Base-by-base conservation (phyloP, 352 stramenopile genomes). In the Globisporangium perplexum region DNA sequence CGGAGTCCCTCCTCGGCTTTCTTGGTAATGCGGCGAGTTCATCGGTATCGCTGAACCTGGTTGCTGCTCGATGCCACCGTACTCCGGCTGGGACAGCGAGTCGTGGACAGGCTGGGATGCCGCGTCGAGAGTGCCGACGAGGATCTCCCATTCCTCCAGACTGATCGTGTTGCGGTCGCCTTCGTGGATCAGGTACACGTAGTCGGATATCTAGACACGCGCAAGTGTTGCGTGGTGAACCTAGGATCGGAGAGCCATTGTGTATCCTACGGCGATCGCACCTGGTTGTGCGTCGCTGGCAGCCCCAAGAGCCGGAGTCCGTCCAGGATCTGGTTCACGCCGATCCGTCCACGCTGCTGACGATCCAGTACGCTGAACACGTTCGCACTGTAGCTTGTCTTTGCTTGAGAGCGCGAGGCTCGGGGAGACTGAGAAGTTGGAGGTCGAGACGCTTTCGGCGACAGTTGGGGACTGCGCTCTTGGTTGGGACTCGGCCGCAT, bases 141-240 rank as follows among this genome's bases (percentile, higher is more conserved):
- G 55, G 39, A 88, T 86, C 49, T 72, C 59, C 79, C 76, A 90
- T 50, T 90, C 76, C 23, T 86, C 72, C 14, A 72, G 51, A 41
- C 76, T 69, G 55, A 90, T 86, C 1, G 71, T 82, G 41, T 62
- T 74, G 46, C 66, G 52, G 14, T 53, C 48, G 20, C 70, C 76
- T 74, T 90, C 76, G 24, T 90, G 74, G 38, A 90, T 85, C 26
- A 90, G 52, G 24, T 86, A 89, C 1, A 89, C 65, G 17, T 89
- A 89, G 62, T 89, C 78, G 30, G 75, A 73, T 4, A 89, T 78
- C 78, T 89, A 58, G n/a, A n/a, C n/a, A n/a, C n/a, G n/a, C n/a
- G 14, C 45, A 46, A 31, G 2, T n/a, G n/a, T 31, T 31, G 28
- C 6, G 7, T 31, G 10, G 28, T 8, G 4, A 31, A 31, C 6